Base-by-base conservation (phyloP, 805 yeast genomes). In the Schwanniomyces polymorphus region DNA sequence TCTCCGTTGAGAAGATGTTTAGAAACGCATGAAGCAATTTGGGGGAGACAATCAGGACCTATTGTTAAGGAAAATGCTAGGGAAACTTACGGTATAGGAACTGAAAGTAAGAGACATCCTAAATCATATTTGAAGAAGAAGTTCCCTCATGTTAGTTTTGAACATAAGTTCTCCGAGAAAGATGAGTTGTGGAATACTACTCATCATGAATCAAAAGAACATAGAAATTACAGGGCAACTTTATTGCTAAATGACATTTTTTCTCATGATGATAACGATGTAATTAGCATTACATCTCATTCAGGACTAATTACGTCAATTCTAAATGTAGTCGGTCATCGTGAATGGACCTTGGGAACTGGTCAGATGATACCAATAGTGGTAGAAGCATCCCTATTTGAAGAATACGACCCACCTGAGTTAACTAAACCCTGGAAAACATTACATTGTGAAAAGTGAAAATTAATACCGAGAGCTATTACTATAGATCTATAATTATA, bases 31-130 rank as follows among this genome's bases (percentile, higher is more conserved):
- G 48, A 58, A 10, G 29, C 46, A 5, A 61, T 64, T 4, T 67
- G 71, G 70, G 28, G 28, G 5, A 8, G 5, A 9, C 9, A 16
- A 7, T 25, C 29, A 2, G 49, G 55, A 12, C 49, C 61, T 14
- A 25, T 27, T 4, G 60, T 67, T 17, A 64, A 60, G 43, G 72
- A 67, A 44, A 33, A 43, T 33, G 60, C 64, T 1, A 48, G 73
- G 38, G 73, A 67, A 46, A 61, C 65, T 5, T 67, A 65, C 46
- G 73, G 73, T 1, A 57, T 67, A 16, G 62, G 64, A 3, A 63
- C 70, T 2, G 57, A 55, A 18, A 63, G 69, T 41, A 50, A 60
- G 48, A 54, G 70, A 38, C 71, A 67, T 46, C 31, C 49, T 35
- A 52, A 54, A 29, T 33, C 50, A 4, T 65, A 57, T 34, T 59